These are phyloP conservation scores for Pinus albicaulis DNA, from an alignment of 75 land plant species.

Conservation along the genomic window DNA sequence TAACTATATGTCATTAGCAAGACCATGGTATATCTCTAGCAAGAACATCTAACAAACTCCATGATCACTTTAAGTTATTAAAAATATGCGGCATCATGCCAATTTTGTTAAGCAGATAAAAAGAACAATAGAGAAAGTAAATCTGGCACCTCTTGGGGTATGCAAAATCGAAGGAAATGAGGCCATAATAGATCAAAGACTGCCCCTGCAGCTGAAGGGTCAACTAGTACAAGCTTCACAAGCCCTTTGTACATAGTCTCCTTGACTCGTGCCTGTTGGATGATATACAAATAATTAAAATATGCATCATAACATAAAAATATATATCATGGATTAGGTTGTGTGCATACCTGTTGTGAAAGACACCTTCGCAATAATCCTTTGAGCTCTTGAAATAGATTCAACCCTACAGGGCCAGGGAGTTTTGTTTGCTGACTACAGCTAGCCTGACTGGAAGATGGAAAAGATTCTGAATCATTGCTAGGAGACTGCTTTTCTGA, in stretches of 20 bases:
- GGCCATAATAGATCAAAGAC: constrained; percentile 80
- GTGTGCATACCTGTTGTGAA: constrained; percentile 67
- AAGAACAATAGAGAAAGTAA: constrained; percentile 1
- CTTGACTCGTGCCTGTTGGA: constrained; percentile 62
- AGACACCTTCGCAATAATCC: constrained; percentile 87
- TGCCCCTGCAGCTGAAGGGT: constrained; percentile 47
- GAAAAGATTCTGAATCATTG: constrained; percentile 44
- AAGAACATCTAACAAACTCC: not conserved
- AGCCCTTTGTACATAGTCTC: constrained; percentile 71
- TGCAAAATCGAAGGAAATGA: constrained; percentile 67
- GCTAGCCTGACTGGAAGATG: constrained; percentile 87
- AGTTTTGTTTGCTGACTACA: constrained; percentile 71
- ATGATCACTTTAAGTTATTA: too few relatives aligned
- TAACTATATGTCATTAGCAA: not conserved
- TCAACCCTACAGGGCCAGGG: constrained; percentile 14
- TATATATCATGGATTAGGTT: not conserved
- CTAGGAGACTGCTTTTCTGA: constrained; percentile 41
- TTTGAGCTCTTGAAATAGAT: constrained; percentile 73
- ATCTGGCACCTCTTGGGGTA: constrained; percentile 38
- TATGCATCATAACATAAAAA: not conserved
- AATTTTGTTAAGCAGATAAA: not conserved
- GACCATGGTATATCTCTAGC: not conserved
- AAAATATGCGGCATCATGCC: not conserved
- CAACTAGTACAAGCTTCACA: constrained; percentile 59
- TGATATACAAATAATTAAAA: not conserved